phyloP scores from a whole-genome alignment of 2,329 filamentous ascomycete species.

The Hypomyces perniciosus region DNA sequence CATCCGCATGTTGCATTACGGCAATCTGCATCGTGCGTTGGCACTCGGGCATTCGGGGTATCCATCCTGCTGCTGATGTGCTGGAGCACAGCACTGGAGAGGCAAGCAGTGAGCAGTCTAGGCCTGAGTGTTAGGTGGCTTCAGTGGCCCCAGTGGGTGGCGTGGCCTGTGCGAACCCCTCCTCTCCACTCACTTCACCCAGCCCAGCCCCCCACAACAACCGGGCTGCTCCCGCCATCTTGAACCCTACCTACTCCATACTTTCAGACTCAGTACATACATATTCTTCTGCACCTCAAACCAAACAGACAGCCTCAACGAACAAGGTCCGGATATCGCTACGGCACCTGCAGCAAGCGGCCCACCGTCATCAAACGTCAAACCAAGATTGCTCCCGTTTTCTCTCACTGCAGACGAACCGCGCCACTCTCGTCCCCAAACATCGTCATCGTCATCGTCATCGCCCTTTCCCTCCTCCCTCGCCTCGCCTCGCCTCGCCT shows the following conservation, averaged over 20 bases:
- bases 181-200: neutral
- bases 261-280: neutral
- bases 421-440: neutral
- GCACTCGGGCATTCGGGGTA: no score
- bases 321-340: no score
- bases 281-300: neutral
- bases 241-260: neutral
- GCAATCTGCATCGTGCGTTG: no score
- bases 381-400: no score
- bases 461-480: neutral
- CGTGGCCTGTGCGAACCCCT: conserved; percentile 1
- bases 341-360: no score
- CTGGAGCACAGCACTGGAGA: neutral
- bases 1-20: neutral
- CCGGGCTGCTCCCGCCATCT: neutral
- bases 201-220: conserved; percentile 1
- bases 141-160: neutral
- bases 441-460: neutral
- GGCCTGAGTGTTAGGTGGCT: no score
- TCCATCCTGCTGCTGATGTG: no score
- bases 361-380: no score
- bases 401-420: no score
- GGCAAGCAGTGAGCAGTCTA: no score
- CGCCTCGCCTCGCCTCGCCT: conserved; percentile 4
- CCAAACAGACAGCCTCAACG: no score